Evolutionary conservation across 2,329 filamentous ascomycete genomes (phyloP), one percentile per base, ranked within the genome.

Genomic region (Elsinoe fawcettii): DNA sequence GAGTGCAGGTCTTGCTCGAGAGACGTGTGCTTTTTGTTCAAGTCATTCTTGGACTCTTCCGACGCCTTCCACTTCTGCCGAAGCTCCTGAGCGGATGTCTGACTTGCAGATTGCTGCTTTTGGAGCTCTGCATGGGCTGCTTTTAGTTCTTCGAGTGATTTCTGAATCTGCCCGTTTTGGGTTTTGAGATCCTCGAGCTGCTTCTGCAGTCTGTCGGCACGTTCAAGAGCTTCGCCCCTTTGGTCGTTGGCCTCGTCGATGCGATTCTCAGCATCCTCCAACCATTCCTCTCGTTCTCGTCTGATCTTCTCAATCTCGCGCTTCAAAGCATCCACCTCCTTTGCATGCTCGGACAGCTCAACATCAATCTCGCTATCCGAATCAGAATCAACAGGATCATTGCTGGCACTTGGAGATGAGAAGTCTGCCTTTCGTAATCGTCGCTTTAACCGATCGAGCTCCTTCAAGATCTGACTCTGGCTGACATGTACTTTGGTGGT

Each of bases 261-360:
- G n/a, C 66, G 61, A 20, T 56, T 58, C 59, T 71, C 69, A 6
- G 69, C 69, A 22, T 61, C 61, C 57, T 68, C 68, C n/a, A 71
- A 46, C 63, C 67, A 65, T 58, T 66, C 63, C 58, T 70, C 68
- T 37, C 69, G 59, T 32, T 66, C 63, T 51, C 65, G 60, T 44
- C 62, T 64, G 39, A 65, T 63, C 20, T 64, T 59, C 22, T 61
- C 57, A 2, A 59, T 56, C 37, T 61, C 61, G 34, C 34, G 39
- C 32, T 59, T 56, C 36, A 56, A 41, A 27, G 43, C 39, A 6
- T 51, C 46, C 27, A 62, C 51, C 27, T 62, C 61, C 44, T 53
- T 53, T 11, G 58, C 44, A 32, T 58, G 58, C 36, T 62, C 57
- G 12, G 55, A 44, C 18, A 37, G 25, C 20, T 39, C 47, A 41